Evolutionary conservation across 2,329 filamentous ascomycete genomes (phyloP), one percentile per base, ranked within the genome.

Genomic region (Fusarium sp.): DNA sequence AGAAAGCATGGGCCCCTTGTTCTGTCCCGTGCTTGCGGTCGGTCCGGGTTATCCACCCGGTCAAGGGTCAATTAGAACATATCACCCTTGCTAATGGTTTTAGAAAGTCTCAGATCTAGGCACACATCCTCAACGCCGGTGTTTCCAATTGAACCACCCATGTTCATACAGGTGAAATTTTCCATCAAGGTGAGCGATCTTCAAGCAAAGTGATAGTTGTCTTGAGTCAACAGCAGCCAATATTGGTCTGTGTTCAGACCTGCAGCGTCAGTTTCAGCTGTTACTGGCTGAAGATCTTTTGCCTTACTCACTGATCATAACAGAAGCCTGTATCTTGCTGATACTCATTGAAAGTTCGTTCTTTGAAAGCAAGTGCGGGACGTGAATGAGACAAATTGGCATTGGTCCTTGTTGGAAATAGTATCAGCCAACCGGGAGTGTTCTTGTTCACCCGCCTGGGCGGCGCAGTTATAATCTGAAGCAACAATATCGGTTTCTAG

Each of bases 41-140:
- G 60, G 59, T 72, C 72, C 73, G 67, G 75, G 64, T 71, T 59
- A 45, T 58, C 57, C 68, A 68, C 52, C 73, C 72, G 73, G 65
- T 38, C 75, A 62, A 61, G 71, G 71, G 62, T 72, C 47, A 53
- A 53, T 33, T 41, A 52, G 62, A 41, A 61, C 41, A 50, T 49
- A 49, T 60, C 60, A 65, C 45, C 63, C 71, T 58, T 75, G 69
- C 62, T 38, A 49, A 62, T 56, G 50, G 60, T 52, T 58, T 68
- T 53, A 53, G 36, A 44, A 62, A 42, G 65, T 68, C 54, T 68
- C 65, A 68, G 70, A 60, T 60, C 74, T 62, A 65, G 62, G 52
- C 60, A 38, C 39, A 56, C 49, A 38, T 62, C 54, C 49, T 73
- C 52, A 39, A 66, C 75, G 70, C 71, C 75, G 62, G 71, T 62